Evolutionary conservation across 139 green algal genomes (phyloP), one percentile per base, ranked within the genome.

Genomic region (Micromonas commoda): DNA sequence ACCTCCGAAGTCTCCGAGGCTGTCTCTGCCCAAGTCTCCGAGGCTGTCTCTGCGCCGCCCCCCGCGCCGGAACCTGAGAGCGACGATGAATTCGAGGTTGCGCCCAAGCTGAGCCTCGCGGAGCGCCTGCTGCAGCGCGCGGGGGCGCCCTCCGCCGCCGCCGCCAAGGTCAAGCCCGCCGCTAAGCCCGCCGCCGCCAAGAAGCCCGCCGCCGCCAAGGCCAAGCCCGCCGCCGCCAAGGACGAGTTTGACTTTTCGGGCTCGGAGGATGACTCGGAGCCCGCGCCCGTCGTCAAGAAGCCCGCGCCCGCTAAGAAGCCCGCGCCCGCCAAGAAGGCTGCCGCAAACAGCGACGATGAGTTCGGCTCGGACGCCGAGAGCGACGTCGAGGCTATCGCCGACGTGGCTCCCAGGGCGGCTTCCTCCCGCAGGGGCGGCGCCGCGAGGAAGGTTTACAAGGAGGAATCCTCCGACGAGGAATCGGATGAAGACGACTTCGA

Each of bases 401-500:
- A 60, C 16, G 79, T 82, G 23, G 73, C 73, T 0, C 73, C 80
- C 4, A n/a, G 39, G 26, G 34, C 53, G 20, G 31, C 52, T 35
- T 31, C 64, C 21, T n/a, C 66, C 32, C 21, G n/a, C 20, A 71
- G 69, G 51, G 38, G 52, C 24, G 52, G 32, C 1, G 23, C 53
- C 63, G 21, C 74, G 24, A 16, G 5, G 33, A 39, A 70, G 45
- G 33, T 75, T 1, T 60, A 67, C 66, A 31, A 69, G 21, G 53
- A 53, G 29, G 34, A 81, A 51, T 57, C 72, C 51, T 61, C 73
- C n/a, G 54, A 77, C 37, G 52, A 77, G 13, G 63, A 80, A n/a
- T 21, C 19, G 0, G 26, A 64, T 35, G 61, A 80, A 5, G 61
- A 80, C n/a, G 51, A 35, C 34, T 32, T 73, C 35, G 63, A 24